phyloP scores from a whole-genome alignment of 192 early-diverging fungal species.

The Backusella westeae region DNA sequence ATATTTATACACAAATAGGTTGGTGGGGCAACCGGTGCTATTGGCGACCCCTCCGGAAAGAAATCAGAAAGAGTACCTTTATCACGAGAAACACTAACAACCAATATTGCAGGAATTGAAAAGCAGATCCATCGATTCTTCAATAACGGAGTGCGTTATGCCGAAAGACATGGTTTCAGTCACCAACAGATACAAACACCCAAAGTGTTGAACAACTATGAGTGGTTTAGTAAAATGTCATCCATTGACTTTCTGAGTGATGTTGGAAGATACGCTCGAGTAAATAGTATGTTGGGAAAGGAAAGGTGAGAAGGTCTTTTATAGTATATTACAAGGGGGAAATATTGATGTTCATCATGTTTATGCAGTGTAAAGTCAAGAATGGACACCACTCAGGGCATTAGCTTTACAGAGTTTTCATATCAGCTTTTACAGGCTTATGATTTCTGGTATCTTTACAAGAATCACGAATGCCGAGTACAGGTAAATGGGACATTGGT shows the following conservation, averaged over 20 bases:
- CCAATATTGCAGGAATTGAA: slow-evolving; percentile 68
- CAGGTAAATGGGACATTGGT: slow-evolving; percentile 43
- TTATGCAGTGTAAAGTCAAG: slow-evolving; percentile 71
- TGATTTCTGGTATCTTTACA: slow-evolving; percentile 87
- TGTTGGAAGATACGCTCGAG: slow-evolving; percentile 77
- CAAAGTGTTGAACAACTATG: slow-evolving; percentile 74
- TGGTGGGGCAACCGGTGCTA: slow-evolving; percentile 88
- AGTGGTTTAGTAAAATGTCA: slow-evolving; percentile 75
- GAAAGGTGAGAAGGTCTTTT: slow-evolving; percentile 58
- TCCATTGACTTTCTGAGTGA: slow-evolving; percentile 74
- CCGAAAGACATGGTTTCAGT: slow-evolving; percentile 34
- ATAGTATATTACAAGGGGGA: too few species aligned
- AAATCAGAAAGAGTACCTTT: slow-evolving; percentile 76
- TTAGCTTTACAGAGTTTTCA: slow-evolving; percentile 95
- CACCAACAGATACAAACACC: slow-evolving; percentile 26
- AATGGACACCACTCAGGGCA: slow-evolving; percentile 75
- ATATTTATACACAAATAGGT: slow-evolving; percentile 41
- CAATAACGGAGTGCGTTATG: slow-evolving; percentile 44
- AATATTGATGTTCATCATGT: too few species aligned
- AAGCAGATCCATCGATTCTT: slow-evolving; percentile 75
- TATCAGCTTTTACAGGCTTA: slow-evolving; percentile 96
- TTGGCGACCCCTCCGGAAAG: slow-evolving; percentile 92
- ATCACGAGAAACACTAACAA: slow-evolving; percentile 47
- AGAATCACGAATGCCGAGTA: slow-evolving; percentile 57
- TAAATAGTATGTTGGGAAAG: slow-evolving; percentile 81